These are phyloP conservation scores for Globisporangium canariense DNA, from an alignment of 352 stramenopile genomes.

Conservation along the genomic window DNA sequence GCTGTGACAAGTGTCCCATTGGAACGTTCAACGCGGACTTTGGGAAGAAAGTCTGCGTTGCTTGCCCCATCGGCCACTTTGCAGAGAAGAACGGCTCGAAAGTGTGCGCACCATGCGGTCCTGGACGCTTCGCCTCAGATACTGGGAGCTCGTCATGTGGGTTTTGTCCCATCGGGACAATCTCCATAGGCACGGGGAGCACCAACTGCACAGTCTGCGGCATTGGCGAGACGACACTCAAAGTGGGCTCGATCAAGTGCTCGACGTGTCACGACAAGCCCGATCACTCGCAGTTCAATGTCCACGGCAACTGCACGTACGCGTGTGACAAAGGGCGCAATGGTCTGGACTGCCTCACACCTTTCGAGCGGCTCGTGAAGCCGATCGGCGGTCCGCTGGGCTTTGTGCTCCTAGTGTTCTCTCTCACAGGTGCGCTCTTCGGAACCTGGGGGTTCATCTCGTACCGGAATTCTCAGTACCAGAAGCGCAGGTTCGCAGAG, in stretches of 20 bases:
- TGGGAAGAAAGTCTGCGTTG: constrained; percentile 54
- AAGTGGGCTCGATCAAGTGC: constrained; percentile 49
- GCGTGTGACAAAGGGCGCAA: constrained; percentile 77
- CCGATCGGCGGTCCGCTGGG: constrained; percentile 72
- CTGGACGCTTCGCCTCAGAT: constrained; percentile 45
- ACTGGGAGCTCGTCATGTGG: constrained; percentile 46
- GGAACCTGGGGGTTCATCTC: constrained; percentile 69
- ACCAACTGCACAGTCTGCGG: constrained; percentile 70
- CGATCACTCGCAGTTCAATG: constrained; percentile 69
- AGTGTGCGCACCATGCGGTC: constrained; percentile 52
- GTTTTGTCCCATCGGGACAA: constrained; percentile 57
- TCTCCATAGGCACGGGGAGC: constrained; percentile 43
- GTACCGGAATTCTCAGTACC: constrained; percentile 47
- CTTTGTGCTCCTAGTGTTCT: constrained; percentile 71
- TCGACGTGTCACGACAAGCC: constrained; percentile 55
- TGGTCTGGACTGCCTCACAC: constrained; percentile 76
- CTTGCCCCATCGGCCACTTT: constrained; percentile 62
- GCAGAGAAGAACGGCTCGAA: constrained; percentile 38
- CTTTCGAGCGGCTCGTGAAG: constrained; percentile 79
- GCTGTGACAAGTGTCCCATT: constrained; percentile 45
- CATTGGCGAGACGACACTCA: constrained; percentile 65
- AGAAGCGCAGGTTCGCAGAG: constrained; percentile 50
- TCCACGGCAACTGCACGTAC: constrained; percentile 77
- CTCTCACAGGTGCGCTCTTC: constrained; percentile 48
- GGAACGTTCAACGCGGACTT: constrained; percentile 73